A percentile compares a stretch with the other conserved stretches of the same genome.
Evolutionary conservation across 768 basidiomycete species (phyloP).

Genomic region (Leccinum broughii): DNA sequence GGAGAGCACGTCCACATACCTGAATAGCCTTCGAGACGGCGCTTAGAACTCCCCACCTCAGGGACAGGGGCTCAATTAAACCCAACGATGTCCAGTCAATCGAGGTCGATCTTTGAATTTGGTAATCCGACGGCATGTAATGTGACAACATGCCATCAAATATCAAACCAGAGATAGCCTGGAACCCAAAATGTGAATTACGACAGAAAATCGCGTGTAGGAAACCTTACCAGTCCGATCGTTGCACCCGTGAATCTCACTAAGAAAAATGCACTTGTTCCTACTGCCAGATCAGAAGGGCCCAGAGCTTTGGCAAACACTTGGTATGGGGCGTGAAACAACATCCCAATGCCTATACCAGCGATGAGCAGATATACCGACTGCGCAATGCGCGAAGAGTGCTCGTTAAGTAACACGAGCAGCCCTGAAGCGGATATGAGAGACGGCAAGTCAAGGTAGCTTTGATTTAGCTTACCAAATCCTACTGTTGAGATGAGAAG

Average conservation of each 20-base stretch:
- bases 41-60: constrained; percentile 48
- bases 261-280: constrained; percentile 85
- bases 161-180: constrained; percentile 78
- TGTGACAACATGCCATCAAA: constrained; percentile 56
- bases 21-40: constrained; percentile 63
- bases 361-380: constrained; percentile 64
- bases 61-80: constrained; percentile 44
- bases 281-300: constrained; percentile 67
- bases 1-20: constrained; percentile 38
- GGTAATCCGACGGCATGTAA: constrained; percentile 50
- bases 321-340: constrained; percentile 86
- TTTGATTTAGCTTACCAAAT: constrained; percentile 55
- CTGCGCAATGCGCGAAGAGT: constrained; percentile 47
- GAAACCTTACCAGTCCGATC: constrained; percentile 64
- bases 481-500: constrained; percentile 66
- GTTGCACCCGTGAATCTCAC: constrained; percentile 87
- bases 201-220: background rate
- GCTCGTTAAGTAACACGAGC: constrained; percentile 59
- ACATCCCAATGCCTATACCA: constrained; percentile 78
- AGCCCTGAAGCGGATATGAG: constrained; percentile 50
- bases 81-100: constrained; percentile 56
- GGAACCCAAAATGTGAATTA: constrained; percentile 20
- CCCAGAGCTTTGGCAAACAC: constrained; percentile 69
- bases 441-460: constrained; percentile 1
- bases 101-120: constrained; percentile 40